Percentiles rank a stretch among this genome's conserved stretches.
phyloP scores from a whole-genome alignment of 202 grass and related monocot species.

The Dendrocalamus latiflorus region DNA sequence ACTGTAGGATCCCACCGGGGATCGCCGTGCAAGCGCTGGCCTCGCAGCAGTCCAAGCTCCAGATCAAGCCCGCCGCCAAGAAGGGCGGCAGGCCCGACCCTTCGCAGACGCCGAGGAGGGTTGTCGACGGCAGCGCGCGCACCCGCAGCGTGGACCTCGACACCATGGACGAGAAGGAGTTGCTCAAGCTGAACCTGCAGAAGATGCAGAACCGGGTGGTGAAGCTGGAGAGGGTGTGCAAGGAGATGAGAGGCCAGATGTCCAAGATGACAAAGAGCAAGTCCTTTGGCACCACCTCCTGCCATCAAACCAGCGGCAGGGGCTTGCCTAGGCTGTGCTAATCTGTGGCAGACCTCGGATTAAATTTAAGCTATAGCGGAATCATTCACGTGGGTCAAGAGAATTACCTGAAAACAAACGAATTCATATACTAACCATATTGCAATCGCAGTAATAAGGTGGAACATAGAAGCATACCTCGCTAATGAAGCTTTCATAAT shows the following conservation, averaged over 20 bases:
- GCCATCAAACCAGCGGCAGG: slow-evolving; percentile 32
- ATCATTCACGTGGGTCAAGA: too few relatives aligned
- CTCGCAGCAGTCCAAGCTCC: slow-evolving; percentile 52
- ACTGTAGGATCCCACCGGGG: slow-evolving; percentile 60
- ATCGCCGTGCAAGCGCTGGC: slow-evolving; percentile 49
- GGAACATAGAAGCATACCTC: too few relatives aligned
- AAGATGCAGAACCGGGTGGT: slow-evolving; percentile 73
- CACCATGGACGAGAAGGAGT: slow-evolving; percentile 53
- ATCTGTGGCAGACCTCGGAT: too few relatives aligned
- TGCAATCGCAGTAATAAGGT: too few relatives aligned
- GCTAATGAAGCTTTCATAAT: too few relatives aligned
- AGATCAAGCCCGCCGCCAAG: slow-evolving; percentile 10
- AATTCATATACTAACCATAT: too few relatives aligned
- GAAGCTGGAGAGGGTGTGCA: slow-evolving; percentile 85
- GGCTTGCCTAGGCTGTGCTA: slow-evolving; percentile 81
- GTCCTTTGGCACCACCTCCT: slow-evolving; percentile 34
- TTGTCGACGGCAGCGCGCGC: neutral
- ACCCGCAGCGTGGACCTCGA: slow-evolving; percentile 1
- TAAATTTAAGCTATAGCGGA: too few relatives aligned
- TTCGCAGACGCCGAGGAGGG: slow-evolving; percentile 29
- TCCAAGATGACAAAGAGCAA: slow-evolving; percentile 46
- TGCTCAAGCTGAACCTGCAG: slow-evolving; percentile 54
- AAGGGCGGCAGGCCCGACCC: neutral
- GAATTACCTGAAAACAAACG: too few relatives aligned
- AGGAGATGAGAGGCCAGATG: too few relatives aligned